These are phyloP conservation scores for Fomes fomentarius DNA, from an alignment of 1,284 basidiomycete species.

Conservation along the genomic window DNA sequence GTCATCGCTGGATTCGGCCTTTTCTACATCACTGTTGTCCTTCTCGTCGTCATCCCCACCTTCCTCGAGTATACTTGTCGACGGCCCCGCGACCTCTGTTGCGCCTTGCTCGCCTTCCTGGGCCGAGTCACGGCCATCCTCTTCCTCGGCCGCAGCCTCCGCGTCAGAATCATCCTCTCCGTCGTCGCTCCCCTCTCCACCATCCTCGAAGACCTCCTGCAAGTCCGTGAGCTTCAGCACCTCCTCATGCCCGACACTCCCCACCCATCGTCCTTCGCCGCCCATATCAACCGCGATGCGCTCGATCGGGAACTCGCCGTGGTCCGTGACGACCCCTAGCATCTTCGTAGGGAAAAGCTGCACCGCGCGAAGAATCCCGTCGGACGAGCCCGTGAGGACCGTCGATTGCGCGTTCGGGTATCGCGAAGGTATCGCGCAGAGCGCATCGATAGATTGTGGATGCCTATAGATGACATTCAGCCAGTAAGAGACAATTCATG, in stretches of 20 bases:
- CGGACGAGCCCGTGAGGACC: slow-evolving; percentile 91
- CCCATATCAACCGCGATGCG: slow-evolving; percentile 67
- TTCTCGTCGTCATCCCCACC: slow-evolving; percentile 46
- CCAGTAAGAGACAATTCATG: neutral
- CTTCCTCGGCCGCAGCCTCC: slow-evolving; percentile 28
- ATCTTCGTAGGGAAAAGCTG: slow-evolving; percentile 91
- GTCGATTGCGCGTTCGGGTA: slow-evolving; percentile 70
- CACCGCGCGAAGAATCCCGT: slow-evolving; percentile 89
- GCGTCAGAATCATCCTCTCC: slow-evolving; percentile 30
- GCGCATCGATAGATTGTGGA: slow-evolving; percentile 85
- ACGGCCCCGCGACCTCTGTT: slow-evolving; percentile 34
- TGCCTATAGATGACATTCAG: too few relatives aligned
- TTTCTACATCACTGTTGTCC: slow-evolving; percentile 36
- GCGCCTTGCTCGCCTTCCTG: slow-evolving; percentile 38
- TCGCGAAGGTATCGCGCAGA: slow-evolving; percentile 73
- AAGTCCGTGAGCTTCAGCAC: slow-evolving; percentile 86
- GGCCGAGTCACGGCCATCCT: slow-evolving; percentile 23
- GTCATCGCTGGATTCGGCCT: slow-evolving; percentile 37
- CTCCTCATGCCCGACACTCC: slow-evolving; percentile 94
- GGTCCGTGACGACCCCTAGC: slow-evolving; percentile 88
- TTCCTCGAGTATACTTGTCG: slow-evolving; percentile 37
- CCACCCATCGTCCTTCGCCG: slow-evolving; percentile 77
- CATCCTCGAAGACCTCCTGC: slow-evolving; percentile 61
- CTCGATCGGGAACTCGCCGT: slow-evolving; percentile 91
- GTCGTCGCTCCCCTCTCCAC: slow-evolving; percentile 38